Evolutionary conservation across 225 moss, liverwort and hornwort species (phyloP), one percentile per base, ranked within the genome.

Genomic region (Thuidium tamariscinum): DNA sequence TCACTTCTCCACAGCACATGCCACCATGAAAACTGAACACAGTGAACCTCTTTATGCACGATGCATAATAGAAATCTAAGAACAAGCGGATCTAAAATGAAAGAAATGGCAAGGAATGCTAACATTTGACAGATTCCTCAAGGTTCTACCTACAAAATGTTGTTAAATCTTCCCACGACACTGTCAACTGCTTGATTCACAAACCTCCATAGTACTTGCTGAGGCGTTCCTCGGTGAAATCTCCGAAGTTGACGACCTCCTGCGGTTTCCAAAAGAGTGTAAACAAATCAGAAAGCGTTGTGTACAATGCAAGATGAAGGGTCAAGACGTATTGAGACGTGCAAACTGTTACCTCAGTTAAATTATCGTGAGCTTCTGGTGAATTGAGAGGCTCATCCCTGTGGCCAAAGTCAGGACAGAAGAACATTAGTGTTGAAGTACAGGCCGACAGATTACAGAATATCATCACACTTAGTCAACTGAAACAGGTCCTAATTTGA

Each of bases 371-470:
- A 63, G 62, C 52, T 36, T 89, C 89, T 81, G 89, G 88, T 62
- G 77, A 42, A 89, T 74, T 55, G 34, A 94, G 91, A 86, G 91
- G 91, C 82, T 94, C 94, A 61, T 94, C 91, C 92, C 94, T 94
- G 91, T 48, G 61, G 49, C 87, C 88, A 84, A 57, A 88, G 80
- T 70, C 75, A 84, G 62, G 51, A 49, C 22, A 83, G 72, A 74
- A 86, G 27, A 64, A 44, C 41, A 83, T 87, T 63, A 89, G 82
- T 64, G 62, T 73, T 19, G 13, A 30, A 65, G 63, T 65, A 59
- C 56, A 77, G 77, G 63, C 27, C 32, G 72, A 64, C 16, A 23
- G 39, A 32, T n/a, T 34, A 27, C 49, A 80, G 69, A 15, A 67
- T 42, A 73, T 41, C 25, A 36, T 67, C 54, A 46, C 20, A n/a